A percentile compares a stretch with the other conserved stretches of the same genome.
phyloP scores from a whole-genome alignment of 1,284 basidiomycete genomes.

The Leccinum solheimii region DNA sequence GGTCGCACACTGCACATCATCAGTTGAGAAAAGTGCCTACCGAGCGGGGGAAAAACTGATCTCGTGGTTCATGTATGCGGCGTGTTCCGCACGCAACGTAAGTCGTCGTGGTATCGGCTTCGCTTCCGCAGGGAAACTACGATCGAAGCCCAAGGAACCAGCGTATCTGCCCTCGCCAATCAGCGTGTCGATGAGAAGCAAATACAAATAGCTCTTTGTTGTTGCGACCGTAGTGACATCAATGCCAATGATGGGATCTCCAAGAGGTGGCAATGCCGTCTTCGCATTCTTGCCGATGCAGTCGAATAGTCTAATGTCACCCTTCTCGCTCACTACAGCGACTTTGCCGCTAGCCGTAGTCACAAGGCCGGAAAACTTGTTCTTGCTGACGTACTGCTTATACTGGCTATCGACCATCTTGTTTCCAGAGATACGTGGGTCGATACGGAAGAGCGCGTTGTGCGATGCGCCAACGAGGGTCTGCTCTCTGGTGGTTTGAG shows the following conservation, averaged over 20 bases:
- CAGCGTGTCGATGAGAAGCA: conserved; percentile 93
- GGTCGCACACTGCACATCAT: background rate
- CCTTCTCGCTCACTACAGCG: conserved; percentile 94
- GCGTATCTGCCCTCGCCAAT: conserved; percentile 91
- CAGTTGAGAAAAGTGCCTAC: conserved; percentile 39
- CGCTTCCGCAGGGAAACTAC: conserved; percentile 91
- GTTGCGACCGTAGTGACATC: conserved; percentile 97
- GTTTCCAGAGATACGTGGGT: conserved; percentile 87
- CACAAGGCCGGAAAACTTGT: conserved; percentile 91
- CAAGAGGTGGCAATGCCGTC: conserved; percentile 94
- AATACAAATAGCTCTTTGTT: conserved; percentile 91
- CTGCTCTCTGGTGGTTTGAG: conserved; percentile 90
- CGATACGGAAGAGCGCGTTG: conserved; percentile 96
- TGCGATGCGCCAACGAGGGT: conserved; percentile 92
- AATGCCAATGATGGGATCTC: conserved; percentile 93
- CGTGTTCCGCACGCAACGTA: conserved; percentile 89
- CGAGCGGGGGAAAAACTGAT: conserved; percentile 92
- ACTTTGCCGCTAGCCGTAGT: conserved; percentile 88
- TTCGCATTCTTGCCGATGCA: conserved; percentile 98
- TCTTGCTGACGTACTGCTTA: conserved; percentile 96
- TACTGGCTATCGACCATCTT: conserved; percentile 95
- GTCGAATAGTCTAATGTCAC: conserved; percentile 95
- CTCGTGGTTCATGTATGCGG: conserved; percentile 91
- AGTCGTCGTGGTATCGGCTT: conserved; percentile 92
- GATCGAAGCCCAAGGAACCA: conserved; percentile 89